A percentile compares a stretch with the other conserved stretches of the same genome.
phyloP scores from a whole-genome alignment of 352 stramenopile genomes.

The Phytophthora agathidicida region DNA sequence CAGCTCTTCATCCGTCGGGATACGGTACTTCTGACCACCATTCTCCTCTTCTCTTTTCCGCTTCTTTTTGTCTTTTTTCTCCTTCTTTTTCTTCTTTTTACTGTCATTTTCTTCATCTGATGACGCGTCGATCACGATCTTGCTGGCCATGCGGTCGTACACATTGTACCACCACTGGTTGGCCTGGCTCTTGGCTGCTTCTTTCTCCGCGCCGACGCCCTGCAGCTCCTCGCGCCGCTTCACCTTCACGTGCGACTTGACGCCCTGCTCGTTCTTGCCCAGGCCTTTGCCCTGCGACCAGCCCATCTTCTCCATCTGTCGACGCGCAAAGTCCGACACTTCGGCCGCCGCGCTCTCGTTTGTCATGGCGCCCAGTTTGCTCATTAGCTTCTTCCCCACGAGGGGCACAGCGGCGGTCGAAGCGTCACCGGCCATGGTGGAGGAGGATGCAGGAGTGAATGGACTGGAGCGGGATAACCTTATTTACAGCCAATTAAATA shows the following conservation, averaged over 20 bases:
- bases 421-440: conserved; percentile 10
- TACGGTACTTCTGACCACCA: conserved; percentile 51
- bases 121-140: conserved; percentile 84
- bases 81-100: conserved; percentile 63
- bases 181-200: conserved; percentile 65
- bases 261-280: conserved; percentile 95
- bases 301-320: conserved; percentile 96
- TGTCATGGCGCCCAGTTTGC: conserved; percentile 75
- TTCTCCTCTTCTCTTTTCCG: conserved; percentile 39
- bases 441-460: neutral
- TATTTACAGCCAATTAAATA: too few relatives aligned
- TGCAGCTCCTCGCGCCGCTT: conserved; percentile 94
- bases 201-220: conserved; percentile 88
- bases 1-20: conserved; percentile 95
- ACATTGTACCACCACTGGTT: conserved; percentile 92
- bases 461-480: too few relatives aligned
- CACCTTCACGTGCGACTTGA: conserved; percentile 93
- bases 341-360: conserved; percentile 73
- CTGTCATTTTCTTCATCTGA: conserved; percentile 40
- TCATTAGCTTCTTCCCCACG: conserved; percentile 87
- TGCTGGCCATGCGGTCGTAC: conserved; percentile 86
- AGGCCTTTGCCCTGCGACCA: conserved; percentile 96
- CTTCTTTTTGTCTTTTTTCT: conserved; percentile 46
- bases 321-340: conserved; percentile 82
- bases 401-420: conserved; percentile 47